Evolutionary conservation across 768 basidiomycete species (phyloP), one percentile per base, ranked within the genome.

Genomic region (Trichaptum fuscoviolaceum): DNA sequence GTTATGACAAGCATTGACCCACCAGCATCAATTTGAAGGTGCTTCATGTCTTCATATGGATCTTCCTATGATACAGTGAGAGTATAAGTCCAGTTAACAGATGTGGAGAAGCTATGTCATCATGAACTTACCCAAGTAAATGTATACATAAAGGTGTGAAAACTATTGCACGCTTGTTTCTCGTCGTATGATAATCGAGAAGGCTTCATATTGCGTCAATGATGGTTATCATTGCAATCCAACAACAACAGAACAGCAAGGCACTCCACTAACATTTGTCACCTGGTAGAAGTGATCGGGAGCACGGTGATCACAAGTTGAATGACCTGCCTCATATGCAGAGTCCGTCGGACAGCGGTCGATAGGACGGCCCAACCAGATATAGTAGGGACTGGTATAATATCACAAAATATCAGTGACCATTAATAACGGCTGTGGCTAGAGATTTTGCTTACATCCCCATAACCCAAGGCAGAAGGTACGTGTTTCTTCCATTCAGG

Each of bases 1-100:
- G 90, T 92, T 70, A 93, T 91, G n/a, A 87, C 85, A 17, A 92
- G 80, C 72, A 92, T 82, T 0, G 85, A 82, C 75, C 92, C 91
- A 12, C 87, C 81, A 42, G 76, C 74, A 23, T 82, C 81, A 66
- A 92, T 74, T 20, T 85, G 72, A 6, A 93, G 77, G 70, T 84
- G 80, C 69, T 82, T 80, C 81, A 92, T 85, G 73, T 93, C 91
- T 68, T 85, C 89, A 6, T 82, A 82, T 0, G 91, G 91, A 72
- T 92, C 91, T 74, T 93, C 91, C 85, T 84, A 58, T 1, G 34
- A 42, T 35, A 34, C 9, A 23, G 64, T 64, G 66, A 58, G 57
- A 52, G n/a, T n/a, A n/a, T n/a, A n/a, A n/a, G n/a, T n/a, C n/a
- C n/a, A n/a, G n/a, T n/a, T n/a, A 66, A 23, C 70, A 68, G n/a